Base-by-base conservation (phyloP, 352 stramenopile species). In the Hyaloperonospora brassicae region DNA sequence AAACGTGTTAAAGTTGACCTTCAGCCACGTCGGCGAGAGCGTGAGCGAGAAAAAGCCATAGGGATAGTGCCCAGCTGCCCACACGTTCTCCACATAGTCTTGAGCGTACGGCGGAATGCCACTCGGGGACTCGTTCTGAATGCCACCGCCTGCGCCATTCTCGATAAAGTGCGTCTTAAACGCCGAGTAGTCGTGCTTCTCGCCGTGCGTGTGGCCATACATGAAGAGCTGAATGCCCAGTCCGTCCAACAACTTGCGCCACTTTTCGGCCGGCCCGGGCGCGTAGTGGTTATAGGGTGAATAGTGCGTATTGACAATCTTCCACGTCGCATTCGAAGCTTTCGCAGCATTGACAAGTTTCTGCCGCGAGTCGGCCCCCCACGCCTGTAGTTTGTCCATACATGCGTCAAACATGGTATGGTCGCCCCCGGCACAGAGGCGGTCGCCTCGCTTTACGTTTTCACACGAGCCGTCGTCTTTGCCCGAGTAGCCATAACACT, bases 301-400 rank as follows among this genome's bases (percentile, higher is more conserved):
- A 61, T 89, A 91, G 61, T 89, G 81, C n/a, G 79, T 79, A 58
- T 91, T 91, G 14, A 91, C 76, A 22, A 89, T 86, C 59, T 91
- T 91, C 76, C 77, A 91, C 14, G 75, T 87, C 4, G 81, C 81
- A 35, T 73, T 91, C 1, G 78, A 88, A 2, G 70, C 68, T 42
- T 62, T 70, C 0, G 81, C 74, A 47, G 79, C 75, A 23, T 76
- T 64, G 12, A 70, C 72, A 2, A 88, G 64, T 50, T 69, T 66
- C 23, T 59, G 53, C 5, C 78, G 58, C 14, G 76, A 88, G 43
- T 91, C 78, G 5, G 76, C 65, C 9, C 67, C 72, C 81, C 81
- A 89, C 0, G 41, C 51, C 39, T 77, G 70, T 1, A 89, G 52
- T 51, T 84, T 72, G 6, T 79, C 63, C 68, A 88, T 86, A 52